Percentiles rank a stretch among this genome's conserved stretches.
phyloP scores from a whole-genome alignment of 2,329 filamentous ascomycete species.

The Fragosphaeria purpurea region DNA sequence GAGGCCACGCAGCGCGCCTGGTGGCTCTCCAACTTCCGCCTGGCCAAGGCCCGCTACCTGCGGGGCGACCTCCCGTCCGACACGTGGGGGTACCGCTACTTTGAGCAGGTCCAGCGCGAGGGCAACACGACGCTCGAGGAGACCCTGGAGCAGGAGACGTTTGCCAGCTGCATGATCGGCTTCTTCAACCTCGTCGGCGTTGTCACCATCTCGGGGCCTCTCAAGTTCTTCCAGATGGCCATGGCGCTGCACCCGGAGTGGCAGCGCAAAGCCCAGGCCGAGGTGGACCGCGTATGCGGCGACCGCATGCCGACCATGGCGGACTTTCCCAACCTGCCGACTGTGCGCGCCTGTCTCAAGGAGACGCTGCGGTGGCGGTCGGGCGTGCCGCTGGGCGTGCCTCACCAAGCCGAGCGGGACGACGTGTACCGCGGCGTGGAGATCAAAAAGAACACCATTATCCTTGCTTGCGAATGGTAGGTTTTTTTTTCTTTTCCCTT shows the following conservation, averaged over 20 bases:
- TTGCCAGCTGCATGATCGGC: slow-evolving; percentile 40
- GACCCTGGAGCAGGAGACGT: slow-evolving; percentile 31
- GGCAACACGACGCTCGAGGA: slow-evolving; percentile 32
- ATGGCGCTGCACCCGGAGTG: slow-evolving; percentile 44
- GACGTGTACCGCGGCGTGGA: slow-evolving; percentile 36
- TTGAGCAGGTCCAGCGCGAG: slow-evolving; percentile 29
- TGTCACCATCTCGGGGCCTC: slow-evolving; percentile 37
- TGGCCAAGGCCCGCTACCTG: slow-evolving; percentile 31
- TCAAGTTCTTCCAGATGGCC: slow-evolving; percentile 42
- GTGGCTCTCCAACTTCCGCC: slow-evolving; percentile 33
- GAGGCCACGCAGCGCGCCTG: slow-evolving; percentile 33
- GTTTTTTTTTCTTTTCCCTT: slow-evolving; percentile 3
- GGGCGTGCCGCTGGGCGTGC: slow-evolving; percentile 42
- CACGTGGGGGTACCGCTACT: slow-evolving; percentile 40
- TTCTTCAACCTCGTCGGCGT: slow-evolving; percentile 42
- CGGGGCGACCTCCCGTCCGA: slow-evolving; percentile 30
- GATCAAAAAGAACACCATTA: slow-evolving; percentile 38
- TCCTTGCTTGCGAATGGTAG: slow-evolving; percentile 41
- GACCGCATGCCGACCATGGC: slow-evolving; percentile 40
- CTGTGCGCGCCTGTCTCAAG: slow-evolving; percentile 44
- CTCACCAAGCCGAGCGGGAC: slow-evolving; percentile 37
- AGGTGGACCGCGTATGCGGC: slow-evolving; percentile 46
- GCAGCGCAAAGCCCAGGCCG: slow-evolving; percentile 42
- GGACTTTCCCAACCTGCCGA: slow-evolving; percentile 41
- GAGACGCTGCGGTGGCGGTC: slow-evolving; percentile 50